Percentiles rank a stretch among this genome's conserved stretches.
These are phyloP conservation scores for Oryza australiensis DNA, from an alignment of 176 grass and related monocot genomes.

Conservation along the genomic window DNA sequence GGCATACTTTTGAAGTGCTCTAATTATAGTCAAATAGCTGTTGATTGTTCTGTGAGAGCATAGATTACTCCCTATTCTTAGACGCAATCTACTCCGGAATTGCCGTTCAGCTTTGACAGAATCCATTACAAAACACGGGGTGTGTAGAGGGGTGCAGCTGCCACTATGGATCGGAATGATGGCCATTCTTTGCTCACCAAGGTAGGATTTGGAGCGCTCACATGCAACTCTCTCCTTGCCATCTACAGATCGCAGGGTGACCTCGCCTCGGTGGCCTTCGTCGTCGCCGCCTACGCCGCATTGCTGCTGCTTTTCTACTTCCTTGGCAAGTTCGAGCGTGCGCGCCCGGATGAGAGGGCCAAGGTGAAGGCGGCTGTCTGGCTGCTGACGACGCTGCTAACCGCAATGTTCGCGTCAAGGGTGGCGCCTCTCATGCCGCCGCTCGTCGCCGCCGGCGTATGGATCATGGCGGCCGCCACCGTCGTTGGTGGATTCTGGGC, in stretches of 20 bases:
- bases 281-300: not conserved
- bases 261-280: not conserved
- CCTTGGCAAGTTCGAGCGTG: not conserved
- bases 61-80: too few species aligned
- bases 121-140: too few species aligned
- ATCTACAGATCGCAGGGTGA: not conserved
- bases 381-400: constrained; percentile 20
- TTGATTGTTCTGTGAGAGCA: too few species aligned
- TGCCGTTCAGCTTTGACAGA: too few species aligned
- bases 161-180: not conserved
- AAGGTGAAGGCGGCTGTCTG: not conserved
- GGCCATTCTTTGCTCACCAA: not conserved
- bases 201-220: not conserved
- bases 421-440: constrained; percentile 27
- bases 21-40: too few species aligned
- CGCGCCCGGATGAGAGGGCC: too few species aligned
- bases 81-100: too few species aligned
- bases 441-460: not conserved
- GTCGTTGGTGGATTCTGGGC: not conserved
- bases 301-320: not conserved
- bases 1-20: too few species aligned
- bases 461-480: not conserved
- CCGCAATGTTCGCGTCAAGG: not conserved
- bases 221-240: not conserved
- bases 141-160: too few species aligned